phyloP scores from a whole-genome alignment of 352 stramenopile genomes.

The Pythium dissotocum region DNA sequence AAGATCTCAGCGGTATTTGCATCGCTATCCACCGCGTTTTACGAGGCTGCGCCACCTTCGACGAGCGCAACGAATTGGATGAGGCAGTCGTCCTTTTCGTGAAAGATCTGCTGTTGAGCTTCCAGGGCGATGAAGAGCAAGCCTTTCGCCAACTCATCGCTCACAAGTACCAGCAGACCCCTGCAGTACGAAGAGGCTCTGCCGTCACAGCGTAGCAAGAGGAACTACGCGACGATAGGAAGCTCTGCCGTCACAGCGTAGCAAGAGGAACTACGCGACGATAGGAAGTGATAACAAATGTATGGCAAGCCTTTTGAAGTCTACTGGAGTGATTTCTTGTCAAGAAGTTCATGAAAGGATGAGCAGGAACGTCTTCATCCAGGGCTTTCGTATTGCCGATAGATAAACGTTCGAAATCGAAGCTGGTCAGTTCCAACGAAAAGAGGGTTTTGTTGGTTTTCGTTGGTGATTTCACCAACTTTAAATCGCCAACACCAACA shows the following conservation, averaged over 20 bases:
- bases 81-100: neutral
- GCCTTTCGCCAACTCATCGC: conserved; percentile 39
- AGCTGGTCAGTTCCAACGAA: neutral
- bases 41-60: conserved; percentile 64
- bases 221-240: neutral
- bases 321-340: too few relatives aligned
- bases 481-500: neutral
- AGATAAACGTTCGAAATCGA: neutral
- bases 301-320: too few relatives aligned
- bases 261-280: neutral
- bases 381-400: neutral
- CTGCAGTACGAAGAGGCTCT: neutral
- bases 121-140: conserved; percentile 48
- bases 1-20: neutral
- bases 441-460: neutral
- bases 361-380: neutral
- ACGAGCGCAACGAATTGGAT: conserved; percentile 45
- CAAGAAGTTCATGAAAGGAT: neutral
- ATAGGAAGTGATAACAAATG: too few relatives aligned
- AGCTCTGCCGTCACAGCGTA: neutral
- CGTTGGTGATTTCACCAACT: neutral
- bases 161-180: neutral
- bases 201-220: neutral
- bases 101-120: conserved; percentile 44
- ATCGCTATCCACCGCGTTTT: conserved; percentile 46